A percentile compares a stretch with the other conserved stretches of the same genome.
These are phyloP conservation scores for Plantago elongata DNA, from an alignment of 257 asterid species.

Conservation along the genomic window DNA sequence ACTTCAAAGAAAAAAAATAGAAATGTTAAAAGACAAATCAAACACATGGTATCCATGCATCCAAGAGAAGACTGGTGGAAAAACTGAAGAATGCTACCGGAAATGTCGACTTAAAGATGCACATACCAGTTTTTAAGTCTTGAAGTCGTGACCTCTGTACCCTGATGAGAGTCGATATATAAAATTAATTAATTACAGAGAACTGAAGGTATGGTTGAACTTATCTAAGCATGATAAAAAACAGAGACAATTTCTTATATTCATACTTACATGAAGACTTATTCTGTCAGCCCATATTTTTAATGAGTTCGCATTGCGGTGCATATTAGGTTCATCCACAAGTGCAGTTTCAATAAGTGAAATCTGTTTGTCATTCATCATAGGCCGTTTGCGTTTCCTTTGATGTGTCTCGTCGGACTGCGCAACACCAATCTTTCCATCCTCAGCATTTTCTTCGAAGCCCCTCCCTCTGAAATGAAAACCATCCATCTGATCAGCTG, in stretches of 20 bases:
- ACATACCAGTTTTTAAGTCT: constrained; percentile 92
- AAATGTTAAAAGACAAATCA: too few relatives aligned
- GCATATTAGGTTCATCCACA: constrained; percentile 81
- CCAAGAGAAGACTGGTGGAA: too few relatives aligned
- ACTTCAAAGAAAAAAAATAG: too few relatives aligned
- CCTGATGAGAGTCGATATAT: constrained; percentile 42
- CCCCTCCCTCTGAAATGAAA: constrained; percentile 49
- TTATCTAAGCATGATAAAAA: constrained; percentile 4
- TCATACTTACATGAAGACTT: constrained; percentile 62
- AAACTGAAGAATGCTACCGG: too few relatives aligned
- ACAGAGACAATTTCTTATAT: constrained; percentile 1
- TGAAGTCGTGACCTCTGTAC: constrained; percentile 90
- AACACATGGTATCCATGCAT: too few relatives aligned
- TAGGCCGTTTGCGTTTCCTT: constrained; percentile 83
- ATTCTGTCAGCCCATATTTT: constrained; percentile 70
- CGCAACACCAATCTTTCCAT: constrained; percentile 53
- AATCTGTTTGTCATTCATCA: constrained; percentile 88
- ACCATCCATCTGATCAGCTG: constrained; percentile 38
- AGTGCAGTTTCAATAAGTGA: constrained; percentile 74
- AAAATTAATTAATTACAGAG: background rate
- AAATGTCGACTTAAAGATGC: background rate
- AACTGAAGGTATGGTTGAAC: constrained; percentile 4
- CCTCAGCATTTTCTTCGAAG: constrained; percentile 48
- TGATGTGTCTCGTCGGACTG: constrained; percentile 75
- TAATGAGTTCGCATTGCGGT: constrained; percentile 60